Base-by-base conservation (phyloP, 345 rosid species). In the Turnera subulata region DNA sequence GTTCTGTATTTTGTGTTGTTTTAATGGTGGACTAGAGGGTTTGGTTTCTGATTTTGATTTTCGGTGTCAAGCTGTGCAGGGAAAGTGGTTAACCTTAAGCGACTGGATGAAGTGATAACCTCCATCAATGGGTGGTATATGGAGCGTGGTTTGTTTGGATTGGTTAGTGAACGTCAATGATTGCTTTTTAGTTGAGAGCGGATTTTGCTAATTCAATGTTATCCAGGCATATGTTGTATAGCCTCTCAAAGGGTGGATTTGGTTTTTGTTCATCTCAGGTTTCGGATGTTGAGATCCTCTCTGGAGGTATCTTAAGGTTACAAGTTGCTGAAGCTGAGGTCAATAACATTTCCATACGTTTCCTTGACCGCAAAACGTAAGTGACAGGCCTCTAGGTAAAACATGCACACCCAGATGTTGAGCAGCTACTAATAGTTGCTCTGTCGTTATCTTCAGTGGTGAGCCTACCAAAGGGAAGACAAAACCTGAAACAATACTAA, bases 261-360 rank as follows among this genome's bases (percentile, higher is more conserved):
- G 16, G 33, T 50, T 47, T 37, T 61, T 57, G 16, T 50, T 38
- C 68, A 1, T 21, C 51, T 17, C 66, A 93, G 99, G 96, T 90
- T 66, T 88, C 95, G 37, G 90, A 79, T 46, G 76, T 84, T 68
- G 96, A 91, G 75, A 82, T 90, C 35, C 90, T 90, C 70, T 90
- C 99, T 59, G 99, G 97, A 40, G 97, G 97, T 54, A 82, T 84
- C 61, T 60, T 94, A 64, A 79, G 89, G 76, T 74, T 94, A 66
- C 90, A 88, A 76, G 80, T 90, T 74, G 87, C 92, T 43, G 99
- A 94, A 78, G 96, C 97, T 21, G 95, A 90, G 82, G 95, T 88
- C 63, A 90, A 84, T 58, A 77, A 85, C 77, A 85, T 91, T 37
- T 88, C 96, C 48, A 80, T 88, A 45, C 80, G 88, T 38, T 91